Conservation (phyloP, 441 rosid genomes). For the Breynia disticha region DNA sequence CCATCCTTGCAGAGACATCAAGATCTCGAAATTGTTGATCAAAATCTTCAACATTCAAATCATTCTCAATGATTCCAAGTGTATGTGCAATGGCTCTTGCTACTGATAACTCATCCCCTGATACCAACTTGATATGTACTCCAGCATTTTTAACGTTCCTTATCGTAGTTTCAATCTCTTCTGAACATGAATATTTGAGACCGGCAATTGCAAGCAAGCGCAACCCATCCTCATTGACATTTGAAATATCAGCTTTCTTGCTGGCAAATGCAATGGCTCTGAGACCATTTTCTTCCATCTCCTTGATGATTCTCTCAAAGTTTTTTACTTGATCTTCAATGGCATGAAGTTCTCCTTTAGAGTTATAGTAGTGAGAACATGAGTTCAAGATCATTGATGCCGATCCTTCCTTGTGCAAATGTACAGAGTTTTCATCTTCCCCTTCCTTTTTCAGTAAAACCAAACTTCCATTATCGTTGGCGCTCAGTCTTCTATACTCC, state of each 20-base stretch:
- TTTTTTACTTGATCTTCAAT: not conserved
- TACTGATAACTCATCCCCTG: constrained; percentile 15
- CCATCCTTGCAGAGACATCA: not conserved
- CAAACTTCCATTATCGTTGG: constrained; percentile 1
- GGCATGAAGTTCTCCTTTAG: constrained; percentile 3
- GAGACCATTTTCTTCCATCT: constrained; percentile 18
- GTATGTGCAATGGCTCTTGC: constrained; percentile 11
- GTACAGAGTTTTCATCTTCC: constrained; percentile 7
- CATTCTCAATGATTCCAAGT: constrained; percentile 10
- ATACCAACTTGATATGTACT: constrained; percentile 14
- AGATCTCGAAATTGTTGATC: not conserved
- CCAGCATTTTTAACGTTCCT: constrained; percentile 9
- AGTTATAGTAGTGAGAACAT: constrained; percentile 22
- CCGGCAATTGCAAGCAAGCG: constrained; percentile 20
- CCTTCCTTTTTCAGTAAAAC: constrained; percentile 6
- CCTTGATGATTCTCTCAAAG: constrained; percentile 1
- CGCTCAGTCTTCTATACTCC: not conserved
- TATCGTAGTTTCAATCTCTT: constrained; percentile 1
- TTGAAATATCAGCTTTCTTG: constrained; percentile 9
- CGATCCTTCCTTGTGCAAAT: constrained; percentile 22
- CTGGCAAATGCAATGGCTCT: constrained; percentile 21
- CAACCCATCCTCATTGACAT: constrained; percentile 11
- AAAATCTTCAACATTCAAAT: constrained; percentile 2
- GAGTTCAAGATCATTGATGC: constrained; percentile 18
- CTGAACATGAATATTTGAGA: constrained; percentile 9